Evolutionary conservation across 2,329 filamentous ascomycete genomes (phyloP), one percentile per base, ranked within the genome.

Genomic region (Arthrobotrys megalospora): DNA sequence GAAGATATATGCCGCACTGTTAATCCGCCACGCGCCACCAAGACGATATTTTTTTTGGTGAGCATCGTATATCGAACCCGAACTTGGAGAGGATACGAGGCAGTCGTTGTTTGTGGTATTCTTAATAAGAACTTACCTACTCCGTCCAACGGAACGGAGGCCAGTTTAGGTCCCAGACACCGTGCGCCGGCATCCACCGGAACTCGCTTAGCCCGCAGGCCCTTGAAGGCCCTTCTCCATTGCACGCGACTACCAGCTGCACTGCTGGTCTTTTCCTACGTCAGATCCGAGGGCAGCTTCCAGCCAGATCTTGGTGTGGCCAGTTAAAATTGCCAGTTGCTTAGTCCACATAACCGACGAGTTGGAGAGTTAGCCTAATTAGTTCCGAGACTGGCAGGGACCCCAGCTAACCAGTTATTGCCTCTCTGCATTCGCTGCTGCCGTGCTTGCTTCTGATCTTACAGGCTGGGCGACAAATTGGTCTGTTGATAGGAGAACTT

Each of bases 141-240:
- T n/a, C n/a, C 32, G 52, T 28, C 24, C 5, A 28, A 28, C 32
- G 52, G 52, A 58, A 58, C 52, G 52, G 52, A 58, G 52, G 52
- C 32, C 52, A 58, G 14, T 38, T 38, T 58, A 32, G 14, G 6
- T 12, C 48, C 50, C 47, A 28, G 47, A 50, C 24, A 28, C 19
- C 47, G 47, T 24, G 47, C 16, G 16, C 52, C 50, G 65, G 50
- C 47, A 34, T 12, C 45, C 36, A 55, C 58, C 58, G 32, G 60
- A 55, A 34, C 68, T 72, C 68, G 68, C 68, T 72, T 65, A 71
- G 36, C 16, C 41, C 65, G 52, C 28, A 34, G 21, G 2, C 41
- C 41, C 21, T 14, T 19, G 52, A n/a, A 34, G 21, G 2, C 41
- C 41, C 21, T 14, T 19, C 14, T n/a, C 21, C 16, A 55, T 28